A percentile compares a stretch with the other conserved stretches of the same genome.
phyloP scores from a whole-genome alignment of 2,329 filamentous ascomycete genomes.

The Rhytidhysteron rufulum region DNA sequence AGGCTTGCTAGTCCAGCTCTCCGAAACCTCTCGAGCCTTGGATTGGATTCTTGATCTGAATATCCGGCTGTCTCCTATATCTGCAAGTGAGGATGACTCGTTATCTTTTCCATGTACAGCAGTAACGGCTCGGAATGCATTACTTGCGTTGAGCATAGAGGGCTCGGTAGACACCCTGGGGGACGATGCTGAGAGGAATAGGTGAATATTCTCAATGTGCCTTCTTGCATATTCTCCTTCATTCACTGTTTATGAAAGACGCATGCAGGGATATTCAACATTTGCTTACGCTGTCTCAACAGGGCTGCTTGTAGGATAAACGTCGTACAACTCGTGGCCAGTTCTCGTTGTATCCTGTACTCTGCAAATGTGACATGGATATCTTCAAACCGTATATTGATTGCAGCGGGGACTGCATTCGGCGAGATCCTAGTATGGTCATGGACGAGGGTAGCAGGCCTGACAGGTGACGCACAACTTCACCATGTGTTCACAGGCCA shows the following conservation, averaged over 20 bases:
- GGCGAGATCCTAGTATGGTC: slow-evolving; percentile 92
- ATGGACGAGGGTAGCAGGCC: slow-evolving; percentile 44
- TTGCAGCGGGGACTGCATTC: slow-evolving; percentile 89
- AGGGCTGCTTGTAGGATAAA: too few relatives aligned
- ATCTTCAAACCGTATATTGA: slow-evolving; percentile 57
- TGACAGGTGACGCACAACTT: slow-evolving; percentile 30
- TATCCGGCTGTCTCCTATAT: not conserved
- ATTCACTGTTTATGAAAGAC: too few relatives aligned
- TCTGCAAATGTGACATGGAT: slow-evolving; percentile 71
- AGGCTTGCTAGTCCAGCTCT: slow-evolving; percentile 9
- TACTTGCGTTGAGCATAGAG: slow-evolving; percentile 51
- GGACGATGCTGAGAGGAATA: slow-evolving; percentile 2
- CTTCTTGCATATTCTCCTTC: too few relatives aligned
- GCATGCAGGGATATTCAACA: not conserved
- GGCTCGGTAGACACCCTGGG: slow-evolving; percentile 1
- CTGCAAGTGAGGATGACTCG: slow-evolving; percentile 3
- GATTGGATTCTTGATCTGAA: slow-evolving; percentile 37
- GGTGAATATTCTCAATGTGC: too few relatives aligned
- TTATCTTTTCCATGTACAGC: slow-evolving; percentile 47
- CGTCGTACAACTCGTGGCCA: slow-evolving; percentile 54
- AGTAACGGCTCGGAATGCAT: slow-evolving; percentile 83
- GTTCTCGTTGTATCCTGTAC: slow-evolving; percentile 81
- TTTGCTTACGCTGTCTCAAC: slow-evolving; percentile 1
- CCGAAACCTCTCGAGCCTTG: slow-evolving; percentile 18
- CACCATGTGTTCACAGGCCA: slow-evolving; percentile 64